These are phyloP conservation scores for Pyricularia sp. DNA, from an alignment of 2,329 filamentous ascomycete species.

Conservation along the genomic window DNA sequence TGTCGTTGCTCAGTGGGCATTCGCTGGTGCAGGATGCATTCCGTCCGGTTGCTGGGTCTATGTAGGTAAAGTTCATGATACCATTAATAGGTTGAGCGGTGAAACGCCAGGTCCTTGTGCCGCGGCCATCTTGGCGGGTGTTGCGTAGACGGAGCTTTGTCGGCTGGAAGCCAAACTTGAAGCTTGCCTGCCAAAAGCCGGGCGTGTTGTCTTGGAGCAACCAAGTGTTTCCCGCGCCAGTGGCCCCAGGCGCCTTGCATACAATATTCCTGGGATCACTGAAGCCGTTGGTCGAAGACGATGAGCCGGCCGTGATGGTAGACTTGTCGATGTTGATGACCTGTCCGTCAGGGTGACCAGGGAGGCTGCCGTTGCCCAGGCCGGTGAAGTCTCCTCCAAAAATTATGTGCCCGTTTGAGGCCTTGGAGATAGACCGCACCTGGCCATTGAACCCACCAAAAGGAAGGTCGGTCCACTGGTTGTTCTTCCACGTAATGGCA, in stretches of 20 bases:
- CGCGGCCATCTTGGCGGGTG: conserved; percentile 71
- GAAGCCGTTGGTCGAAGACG: conserved; percentile 53
- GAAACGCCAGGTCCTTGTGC: conserved; percentile 81
- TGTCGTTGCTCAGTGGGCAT: conserved; percentile 73
- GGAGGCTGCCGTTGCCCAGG: conserved; percentile 68
- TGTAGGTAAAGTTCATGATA: conserved; percentile 93
- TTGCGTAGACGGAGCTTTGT: conserved; percentile 86
- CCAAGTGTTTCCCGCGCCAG: conserved; percentile 72
- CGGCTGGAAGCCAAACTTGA: conserved; percentile 76
- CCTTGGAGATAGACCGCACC: conserved; percentile 75
- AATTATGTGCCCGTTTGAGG: conserved; percentile 73
- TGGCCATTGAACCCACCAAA: conserved; percentile 94
- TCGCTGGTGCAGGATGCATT: conserved; percentile 66
- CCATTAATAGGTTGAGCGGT: conserved; percentile 78
- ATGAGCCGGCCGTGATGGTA: conserved; percentile 58
- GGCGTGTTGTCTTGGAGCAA: conserved; percentile 64
- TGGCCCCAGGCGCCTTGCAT: conserved; percentile 62
- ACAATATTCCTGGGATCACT: conserved; percentile 71
- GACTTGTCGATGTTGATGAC: conserved; percentile 78
- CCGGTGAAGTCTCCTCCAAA: conserved; percentile 89
- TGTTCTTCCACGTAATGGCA: conserved; percentile 70
- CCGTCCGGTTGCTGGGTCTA: conserved; percentile 60
- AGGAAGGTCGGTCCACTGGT: conserved; percentile 70
- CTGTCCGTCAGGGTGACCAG: conserved; percentile 61
- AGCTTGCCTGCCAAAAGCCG: conserved; percentile 76